Evolutionary conservation across 2,329 filamentous ascomycete genomes (phyloP), one percentile per base, ranked within the genome.

Genomic region (Arthrobotrys musiformis): DNA sequence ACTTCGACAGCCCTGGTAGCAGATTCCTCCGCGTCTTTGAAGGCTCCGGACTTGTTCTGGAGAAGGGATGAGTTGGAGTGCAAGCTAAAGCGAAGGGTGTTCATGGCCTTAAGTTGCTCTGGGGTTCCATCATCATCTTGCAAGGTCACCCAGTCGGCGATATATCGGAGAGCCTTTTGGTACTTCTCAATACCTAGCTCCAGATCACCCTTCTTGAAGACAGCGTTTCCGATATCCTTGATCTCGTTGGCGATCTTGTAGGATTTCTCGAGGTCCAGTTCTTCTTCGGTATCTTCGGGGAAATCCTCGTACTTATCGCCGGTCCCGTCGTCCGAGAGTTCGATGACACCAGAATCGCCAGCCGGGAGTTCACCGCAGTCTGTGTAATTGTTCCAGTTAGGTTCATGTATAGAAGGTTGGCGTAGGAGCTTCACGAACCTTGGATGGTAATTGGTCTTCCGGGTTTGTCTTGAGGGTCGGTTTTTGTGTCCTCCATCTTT

Each of bases 251-350:
- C 93, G 78, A 98, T 94, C 84, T 92, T 89, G 83, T 93, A 87
- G 78, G 93, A 89, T 78, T 91, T 88, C 17, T 86, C 83, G 13
- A 91, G 91, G 60, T 89, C 88, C 79, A 93, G 87, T 66, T 90
- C 86, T 79, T 86, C 81, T 19, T 83, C 84, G 81, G 91, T 89
- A 85, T 99, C 95, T 83, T 97, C 93, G 35, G 95, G 95, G 85
- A 92, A 98, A 83, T 98, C 95, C 85, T 98, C 94, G 85, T 96
- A 97, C 4, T 90, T 88, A 85, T 99, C 95, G 79, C 95, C 95
- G 13, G 92, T 93, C 64, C 89, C 86, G 83, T 98, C 94, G 70
- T 92, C 88, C 37, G 86, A 84, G 85, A 92, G 87, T 64, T 89
- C 89, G 79, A 89, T 89, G 69, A 88, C 85, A 22, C 89, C 86